Evolutionary conservation across 139 green algal genomes (phyloP), one percentile per base, ranked within the genome.

Genomic region (Bryopsis sp.): DNA sequence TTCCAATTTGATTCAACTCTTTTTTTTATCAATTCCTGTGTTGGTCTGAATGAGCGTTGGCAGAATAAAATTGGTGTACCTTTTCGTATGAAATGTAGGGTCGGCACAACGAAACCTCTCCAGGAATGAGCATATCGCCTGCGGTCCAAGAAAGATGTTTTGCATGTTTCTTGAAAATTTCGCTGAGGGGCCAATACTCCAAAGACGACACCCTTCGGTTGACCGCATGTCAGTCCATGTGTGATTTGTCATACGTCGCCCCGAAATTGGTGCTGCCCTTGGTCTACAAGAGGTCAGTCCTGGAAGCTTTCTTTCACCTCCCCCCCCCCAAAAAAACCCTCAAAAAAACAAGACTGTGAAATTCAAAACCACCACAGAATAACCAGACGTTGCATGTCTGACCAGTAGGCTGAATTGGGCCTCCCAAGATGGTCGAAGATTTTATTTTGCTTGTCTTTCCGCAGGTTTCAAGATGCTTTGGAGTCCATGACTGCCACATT

Each of bases 401-500:
- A n/a, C n/a, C n/a, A n/a, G n/a, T n/a, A n/a, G n/a, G n/a, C n/a
- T n/a, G n/a, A n/a, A n/a, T n/a, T n/a, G n/a, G n/a, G n/a, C n/a
- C n/a, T n/a, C n/a, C n/a, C n/a, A n/a, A n/a, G n/a, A n/a, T n/a
- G n/a, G n/a, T n/a, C n/a, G n/a, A n/a, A n/a, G n/a, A n/a, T n/a
- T n/a, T n/a, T n/a, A n/a, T n/a, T n/a, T n/a, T n/a, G n/a, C n/a
- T n/a, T n/a, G n/a, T n/a, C n/a, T 19, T 19, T 54, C 19, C 19
- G 15, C 43, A n/a, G 54, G 19, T 63, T 63, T 19, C 7, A 35
- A 35, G 54, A 29, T 33, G 54, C 54, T 36, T 15, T 63, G 54
- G 54, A 63, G n/a, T 63, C 54, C 7, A 29, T 63, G 19, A 63
- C 54, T 35, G 54, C 54, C 15, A 63, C 54, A 63, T 7, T 11